Evolutionary conservation across 805 yeast species (phyloP), one percentile per base, ranked within the genome.

Genomic region (Phaffomyces thermotolerans): DNA sequence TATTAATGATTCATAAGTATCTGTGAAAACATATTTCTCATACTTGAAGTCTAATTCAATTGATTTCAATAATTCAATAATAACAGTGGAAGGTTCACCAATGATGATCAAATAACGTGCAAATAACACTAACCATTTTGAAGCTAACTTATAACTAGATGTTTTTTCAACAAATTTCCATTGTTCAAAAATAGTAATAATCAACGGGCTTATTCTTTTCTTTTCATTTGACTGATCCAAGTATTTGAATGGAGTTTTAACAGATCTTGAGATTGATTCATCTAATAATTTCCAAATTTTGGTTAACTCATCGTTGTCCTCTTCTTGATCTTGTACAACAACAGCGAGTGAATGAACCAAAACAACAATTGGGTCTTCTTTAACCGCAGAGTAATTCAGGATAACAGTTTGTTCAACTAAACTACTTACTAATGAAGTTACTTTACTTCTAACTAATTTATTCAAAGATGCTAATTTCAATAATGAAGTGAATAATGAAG

Each of bases 171-270:
- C 71, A 56, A 72, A 85, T 41, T 71, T 68, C 62, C 83, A 73
- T 57, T 89, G 96, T 50, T 89, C 97, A 37, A 78, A 60, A 4
- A 81, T 52, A 0, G 81, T 71, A 13, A 78, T 66, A 2, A 72
- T 51, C 40, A 82, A 71, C 0, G 88, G 85, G 45, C 88, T 79
- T 13, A 78, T 53, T 25, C 56, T 52, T 0, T 52, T 46, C n/a
- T 55, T 54, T 1, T 50, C 44, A 25, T 59, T 62, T 3, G 78
- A 69, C 41, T 60, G 48, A 57, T 91, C 97, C 42, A 87, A 73
- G 53, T 89, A 91, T 57, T 85, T 88, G 64, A 84, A 93, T 0
- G 98, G 97, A 0, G 88, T 64, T 48, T 76, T 73, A 32, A 82
- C 73, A 48, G 81, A 72, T 49, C 96, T 73, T 1, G 87, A 69